phyloP scores from a whole-genome alignment of 129 eudicot genomes.

The Artemisia argyi region DNA sequence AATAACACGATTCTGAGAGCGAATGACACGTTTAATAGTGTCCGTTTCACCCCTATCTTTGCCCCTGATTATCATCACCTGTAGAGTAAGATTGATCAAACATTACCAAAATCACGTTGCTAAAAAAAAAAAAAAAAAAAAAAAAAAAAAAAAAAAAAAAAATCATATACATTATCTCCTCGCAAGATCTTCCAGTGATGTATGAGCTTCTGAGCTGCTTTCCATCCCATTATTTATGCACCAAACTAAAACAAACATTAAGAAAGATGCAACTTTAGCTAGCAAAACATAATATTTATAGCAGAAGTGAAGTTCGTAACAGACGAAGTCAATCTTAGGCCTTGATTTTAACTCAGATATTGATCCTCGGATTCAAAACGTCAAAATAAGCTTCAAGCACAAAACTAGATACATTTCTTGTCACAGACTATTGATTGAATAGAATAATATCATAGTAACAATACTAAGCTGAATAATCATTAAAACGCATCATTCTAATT shows the following conservation, averaged over 20 bases:
- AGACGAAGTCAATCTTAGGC: too few species aligned
- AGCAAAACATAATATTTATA: neutral
- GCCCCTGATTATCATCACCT: constrained; percentile 98
- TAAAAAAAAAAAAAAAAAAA: neutral
- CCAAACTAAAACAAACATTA: constrained; percentile 15
- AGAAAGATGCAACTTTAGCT: neutral
- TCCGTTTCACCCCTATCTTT: constrained; percentile 89
- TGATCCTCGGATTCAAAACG: too few species aligned
- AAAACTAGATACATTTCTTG: neutral
- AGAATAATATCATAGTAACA: too few species aligned
- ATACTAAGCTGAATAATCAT: too few species aligned
- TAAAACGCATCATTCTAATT: too few species aligned
- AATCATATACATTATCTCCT: constrained; percentile 76
- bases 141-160: neutral
- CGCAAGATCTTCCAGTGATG: constrained; percentile 86
- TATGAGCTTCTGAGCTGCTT: constrained; percentile 95
- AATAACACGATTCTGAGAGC: constrained; percentile 81
- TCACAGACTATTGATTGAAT: too few species aligned
- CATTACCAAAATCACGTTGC: neutral
- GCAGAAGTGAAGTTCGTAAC: too few species aligned
- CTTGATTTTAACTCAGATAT: too few species aligned
- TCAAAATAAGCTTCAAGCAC: too few species aligned
- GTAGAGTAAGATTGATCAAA: constrained; percentile 6
- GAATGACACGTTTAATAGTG: constrained; percentile 65
- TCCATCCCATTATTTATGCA: constrained; percentile 76